Conservation (phyloP, 495 filamentous ascomycete species). For the Parathielavia hyrcaniae region DNA sequence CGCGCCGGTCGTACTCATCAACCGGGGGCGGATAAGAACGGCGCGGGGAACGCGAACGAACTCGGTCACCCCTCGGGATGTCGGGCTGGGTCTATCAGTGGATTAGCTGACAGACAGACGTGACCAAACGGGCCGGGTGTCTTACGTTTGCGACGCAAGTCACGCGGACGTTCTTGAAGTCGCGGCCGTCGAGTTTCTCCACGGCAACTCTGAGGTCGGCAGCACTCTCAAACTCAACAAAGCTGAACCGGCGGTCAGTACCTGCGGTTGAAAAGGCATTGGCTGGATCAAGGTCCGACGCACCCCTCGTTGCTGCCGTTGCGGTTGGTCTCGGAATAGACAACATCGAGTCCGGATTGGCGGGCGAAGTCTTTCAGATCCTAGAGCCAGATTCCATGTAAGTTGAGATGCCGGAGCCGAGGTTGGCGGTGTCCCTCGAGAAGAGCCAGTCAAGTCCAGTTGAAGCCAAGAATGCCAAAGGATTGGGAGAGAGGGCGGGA, state of each 20-base stretch:
- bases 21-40: conserved; percentile 58
- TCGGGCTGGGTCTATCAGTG: conserved; percentile 49
- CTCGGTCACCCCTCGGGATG: conserved; percentile 61
- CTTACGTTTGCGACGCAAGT: conserved; percentile 81
- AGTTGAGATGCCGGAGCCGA: conserved; percentile 45
- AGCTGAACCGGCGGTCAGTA: conserved; percentile 51
- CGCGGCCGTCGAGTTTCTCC: conserved; percentile 82
- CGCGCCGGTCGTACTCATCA: conserved; percentile 72
- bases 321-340: conserved; percentile 93
- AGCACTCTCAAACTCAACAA: conserved; percentile 95
- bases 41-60: conserved; percentile 60
- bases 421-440: conserved; percentile 28
- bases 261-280: background rate
- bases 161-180: conserved; percentile 84
- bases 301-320: conserved; percentile 92
- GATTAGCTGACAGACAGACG: background rate
- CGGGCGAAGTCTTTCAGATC: conserved; percentile 99
- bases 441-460: conserved; percentile 44
- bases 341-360: conserved; percentile 91
- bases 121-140: background rate
- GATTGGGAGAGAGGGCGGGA: background rate
- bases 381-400: conserved; percentile 61
- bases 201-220: conserved; percentile 84
- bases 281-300: conserved; percentile 31
- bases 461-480: conserved; percentile 27